Evolutionary conservation across 2,329 filamentous ascomycete genomes (phyloP).

Genomic region (Sporothrix curviconia): DNA sequence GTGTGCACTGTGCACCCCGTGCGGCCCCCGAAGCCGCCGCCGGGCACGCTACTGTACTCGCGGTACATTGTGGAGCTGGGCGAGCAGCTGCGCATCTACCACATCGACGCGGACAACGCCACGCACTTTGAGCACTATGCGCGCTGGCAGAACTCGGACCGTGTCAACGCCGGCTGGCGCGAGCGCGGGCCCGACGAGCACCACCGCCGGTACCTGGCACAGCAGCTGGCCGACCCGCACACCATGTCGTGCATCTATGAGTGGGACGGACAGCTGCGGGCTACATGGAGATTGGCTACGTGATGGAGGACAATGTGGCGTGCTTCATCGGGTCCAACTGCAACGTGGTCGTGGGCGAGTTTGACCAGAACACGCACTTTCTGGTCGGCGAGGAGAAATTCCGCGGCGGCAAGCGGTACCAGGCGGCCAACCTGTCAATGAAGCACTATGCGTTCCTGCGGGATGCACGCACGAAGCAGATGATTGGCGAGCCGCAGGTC

Average conservation of each 20-base stretch:
- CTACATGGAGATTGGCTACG: constrained; percentile 79
- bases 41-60: constrained; percentile 67
- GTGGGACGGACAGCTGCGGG: constrained; percentile 64
- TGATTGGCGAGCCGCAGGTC: constrained; percentile 65
- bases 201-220: constrained; percentile 64
- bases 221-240: constrained; percentile 65
- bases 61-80: constrained; percentile 66
- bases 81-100: constrained; percentile 68
- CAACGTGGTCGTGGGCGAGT: constrained; percentile 37
- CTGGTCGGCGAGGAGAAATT: constrained; percentile 53
- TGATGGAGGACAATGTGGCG: constrained; percentile 44
- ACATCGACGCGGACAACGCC: constrained; percentile 56
- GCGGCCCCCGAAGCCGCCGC: constrained; percentile 63
- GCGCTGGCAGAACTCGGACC: constrained; percentile 73
- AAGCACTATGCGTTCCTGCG: constrained; percentile 60
- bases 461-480: constrained; percentile 49
- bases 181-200: constrained; percentile 69
- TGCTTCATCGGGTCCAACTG: constrained; percentile 50
- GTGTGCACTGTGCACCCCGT: constrained; percentile 49
- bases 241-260: constrained; percentile 62
- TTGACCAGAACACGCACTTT: constrained; percentile 52
- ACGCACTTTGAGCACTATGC: constrained; percentile 56
- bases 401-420: constrained; percentile 54
- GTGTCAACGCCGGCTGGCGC: constrained; percentile 74
- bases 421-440: constrained; percentile 55